Conservation (phyloP, 2,329 filamentous ascomycete species). For the Thelonectria blattea region DNA sequence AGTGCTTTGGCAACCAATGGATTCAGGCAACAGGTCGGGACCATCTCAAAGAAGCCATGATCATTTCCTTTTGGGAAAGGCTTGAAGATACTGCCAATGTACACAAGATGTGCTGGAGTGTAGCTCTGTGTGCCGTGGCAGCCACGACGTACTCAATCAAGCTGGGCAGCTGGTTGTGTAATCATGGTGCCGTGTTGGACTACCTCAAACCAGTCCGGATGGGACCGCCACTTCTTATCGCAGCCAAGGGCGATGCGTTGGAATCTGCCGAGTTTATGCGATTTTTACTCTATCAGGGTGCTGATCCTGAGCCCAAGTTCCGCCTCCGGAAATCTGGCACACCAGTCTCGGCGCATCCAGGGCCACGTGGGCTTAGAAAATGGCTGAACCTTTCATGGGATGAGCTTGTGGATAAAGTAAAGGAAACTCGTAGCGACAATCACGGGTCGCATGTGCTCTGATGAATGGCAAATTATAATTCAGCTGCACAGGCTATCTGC, state of each 20-base stretch:
- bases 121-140: too few relatives aligned
- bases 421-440: not conserved
- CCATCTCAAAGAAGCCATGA: not conserved
- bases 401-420: constrained; percentile 9
- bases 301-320: not conserved
- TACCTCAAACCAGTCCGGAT: too few relatives aligned
- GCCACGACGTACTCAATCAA: not conserved
- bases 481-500: too few relatives aligned
- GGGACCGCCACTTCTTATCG: not conserved
- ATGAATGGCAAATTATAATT: too few relatives aligned
- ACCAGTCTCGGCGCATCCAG: not conserved
- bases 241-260: not conserved
- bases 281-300: constrained; percentile 11
- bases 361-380: not conserved
- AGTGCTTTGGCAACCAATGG: too few relatives aligned
- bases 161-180: not conserved
- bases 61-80: too few relatives aligned
- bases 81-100: too few relatives aligned
- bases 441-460: too few relatives aligned
- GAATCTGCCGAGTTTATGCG: not conserved
- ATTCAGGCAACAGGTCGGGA: too few relatives aligned
- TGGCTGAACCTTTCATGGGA: constrained; percentile 19
- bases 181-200: too few relatives aligned
- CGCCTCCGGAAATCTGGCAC: not conserved
- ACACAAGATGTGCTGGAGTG: too few relatives aligned